phyloP scores from a whole-genome alignment of 176 grass and related monocot species.

The Carex cristatella region DNA sequence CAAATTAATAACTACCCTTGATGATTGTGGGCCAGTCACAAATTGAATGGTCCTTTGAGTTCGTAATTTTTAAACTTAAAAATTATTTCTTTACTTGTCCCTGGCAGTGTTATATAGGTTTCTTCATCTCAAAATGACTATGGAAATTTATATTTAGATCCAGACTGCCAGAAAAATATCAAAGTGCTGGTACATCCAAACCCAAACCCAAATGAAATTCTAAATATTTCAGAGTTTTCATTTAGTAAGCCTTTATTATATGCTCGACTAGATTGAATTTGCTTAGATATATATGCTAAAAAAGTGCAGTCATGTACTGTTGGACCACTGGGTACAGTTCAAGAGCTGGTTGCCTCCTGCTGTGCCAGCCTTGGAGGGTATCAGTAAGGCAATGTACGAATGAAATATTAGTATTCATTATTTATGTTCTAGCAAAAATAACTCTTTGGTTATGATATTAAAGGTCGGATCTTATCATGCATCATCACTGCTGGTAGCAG shows the following conservation, averaged over 20 bases:
- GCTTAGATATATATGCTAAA: neutral
- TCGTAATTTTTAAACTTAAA: neutral
- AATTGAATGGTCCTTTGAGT: neutral
- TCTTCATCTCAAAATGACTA: neutral
- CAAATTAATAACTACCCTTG: neutral
- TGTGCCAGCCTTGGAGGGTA: neutral
- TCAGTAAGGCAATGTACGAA: neutral
- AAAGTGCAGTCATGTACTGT: neutral
- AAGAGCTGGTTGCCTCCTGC: neutral
- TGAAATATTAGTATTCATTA: neutral
- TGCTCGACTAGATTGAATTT: neutral
- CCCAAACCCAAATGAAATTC: neutral
- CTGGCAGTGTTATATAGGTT: neutral
- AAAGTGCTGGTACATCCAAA: neutral
- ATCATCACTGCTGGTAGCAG: slow-evolving; percentile 88
- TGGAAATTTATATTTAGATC: neutral
- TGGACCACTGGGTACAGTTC: neutral
- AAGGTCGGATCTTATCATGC: slow-evolving; percentile 96
- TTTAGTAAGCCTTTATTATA: neutral
- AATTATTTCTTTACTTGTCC: neutral
- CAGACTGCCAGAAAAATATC: neutral
- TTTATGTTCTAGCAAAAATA: neutral
- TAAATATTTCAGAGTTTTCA: neutral
- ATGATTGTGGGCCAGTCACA: neutral
- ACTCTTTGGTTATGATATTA: slow-evolving; percentile 22